Base-by-base conservation (phyloP, 306 rosid species). In the Vicia villosa region DNA sequence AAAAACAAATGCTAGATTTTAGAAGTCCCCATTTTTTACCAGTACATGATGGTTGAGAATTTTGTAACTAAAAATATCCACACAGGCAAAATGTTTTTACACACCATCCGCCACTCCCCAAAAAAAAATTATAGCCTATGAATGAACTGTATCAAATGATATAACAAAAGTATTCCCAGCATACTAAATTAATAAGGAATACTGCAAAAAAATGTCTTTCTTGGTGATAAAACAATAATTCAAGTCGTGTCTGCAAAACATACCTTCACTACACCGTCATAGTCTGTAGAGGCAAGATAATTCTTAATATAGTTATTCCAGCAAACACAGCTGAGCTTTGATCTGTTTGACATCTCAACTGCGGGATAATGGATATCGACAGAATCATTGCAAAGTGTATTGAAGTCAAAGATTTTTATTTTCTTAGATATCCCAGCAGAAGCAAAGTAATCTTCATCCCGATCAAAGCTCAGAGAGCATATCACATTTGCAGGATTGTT, bases 351-450 rank as follows among this genome's bases (percentile, higher is more conserved):
- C 90, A 93, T 88, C 86, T 93, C 98, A 34, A 82, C 76, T 12
- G 62, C 96, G 20, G 97, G 98, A 81, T 93, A 93, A 80, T 90
- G 97, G 64, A 90, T 86, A 77, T 90, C 98, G 43, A 85, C 94
- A 64, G 94, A 79, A 68, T 88, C 85, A 73, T 75, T 85, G 70
- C 81, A 77, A 63, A 93, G 85, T 65, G 98, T 58, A 85, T 81
- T 84, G 77, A 88, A 88, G 77, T 88, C 97, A 78, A 82, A 90
- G 60, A 93, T 76, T 81, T 89, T 86, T 75, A 93, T 86, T 82
- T 93, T 93, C 91, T 88, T 90, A 16, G 97, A 90, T 63, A 93
- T 89, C 61, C 97, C 98, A 21, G 97, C 98, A 71, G 98, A 79
- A 60, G 97, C 97, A 73, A 93, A 88, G 78, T 88, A 93, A 57